Base-by-base conservation (phyloP, 768 basidiomycete species). In the Krasilnikovozyma curviuscula region DNA sequence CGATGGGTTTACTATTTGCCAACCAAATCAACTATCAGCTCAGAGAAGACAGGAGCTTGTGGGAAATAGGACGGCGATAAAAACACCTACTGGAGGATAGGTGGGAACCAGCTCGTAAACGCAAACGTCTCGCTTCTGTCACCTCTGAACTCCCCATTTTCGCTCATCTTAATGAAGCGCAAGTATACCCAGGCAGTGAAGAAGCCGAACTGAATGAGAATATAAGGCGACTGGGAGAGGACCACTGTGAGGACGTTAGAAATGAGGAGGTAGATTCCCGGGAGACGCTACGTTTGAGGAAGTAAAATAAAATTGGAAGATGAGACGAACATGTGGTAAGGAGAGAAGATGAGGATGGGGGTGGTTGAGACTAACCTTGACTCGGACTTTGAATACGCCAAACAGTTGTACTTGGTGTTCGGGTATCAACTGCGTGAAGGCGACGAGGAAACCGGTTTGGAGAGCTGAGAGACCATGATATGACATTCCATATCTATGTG, bases 121-220 rank as follows among this genome's bases (percentile, higher is more conserved):
- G 86, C 79, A 60, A 98, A 98, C 5, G 91, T 95, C 63, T 98
- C 93, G 65, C 82, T 85, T 54, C 88, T 70, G 62, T 98, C 93
- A 18, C 93, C 93, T 58, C 91, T 81, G 55, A 68, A 66, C 4
- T 76, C 73, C 5, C 68, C 68, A 49, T 85, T 82, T 42, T 73
- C 67, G 58, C 80, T 81, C 63, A 81, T 78, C 68, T 97, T 97
- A 71, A 95, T 86, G 70, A 98, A 97, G 31, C 93, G 78, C 29
- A 98, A 74, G 66, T 93, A 98, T 46, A 83, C 71, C 82, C 86
- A 98, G 28, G 81, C 74, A 7, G 88, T 82, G 48, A 93, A 80
- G 86, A 91, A 98, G n/a, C 91, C 93, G 63, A 95, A 98, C 61
- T 98, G 93, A 54, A 97, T 88, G 40, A 61, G 57, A 34, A 63